Evolutionary conservation across 176 grass and related monocot species (phyloP), one percentile per base, ranked within the genome.

Genomic region (Oryza rufipogon): DNA sequence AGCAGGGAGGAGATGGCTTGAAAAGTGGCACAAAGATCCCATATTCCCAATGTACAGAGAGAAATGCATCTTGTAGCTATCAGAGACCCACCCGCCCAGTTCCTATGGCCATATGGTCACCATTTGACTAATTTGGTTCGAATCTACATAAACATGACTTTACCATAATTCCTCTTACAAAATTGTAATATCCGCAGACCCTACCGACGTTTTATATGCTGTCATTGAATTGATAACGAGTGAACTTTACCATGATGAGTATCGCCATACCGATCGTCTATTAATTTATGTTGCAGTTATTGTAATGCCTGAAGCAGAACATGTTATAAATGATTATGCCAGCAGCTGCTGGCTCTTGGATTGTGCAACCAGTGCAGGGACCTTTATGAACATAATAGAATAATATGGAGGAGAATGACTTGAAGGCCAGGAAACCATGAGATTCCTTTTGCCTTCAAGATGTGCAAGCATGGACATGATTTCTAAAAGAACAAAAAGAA

Each of bases 391-490:
- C 80, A 87, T 78, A 75, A 64, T 83, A 79, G 49, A 52, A 52
- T 10, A 70, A 34, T 74, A 88, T 3, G 64, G n/a, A 77, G n/a
- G 71, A 79, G 90, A 66, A 83, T 92, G 83, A 79, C 90, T 92
- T 92, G 90, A 83, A 70, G 71, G 84, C 33, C 80, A 89, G 84
- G 90, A 92, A 92, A 92, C 90, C 83, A 72, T 67, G 25, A 83
- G 83, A 63, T 63, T 92, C 76, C 76, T 83, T 74, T 73, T 71
- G 26, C 46, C 64, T 44, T 68, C 22, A 41, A 23, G 75, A 63
- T 83, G 39, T 86, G 78, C 58, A 80, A 87, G 80, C 75, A 83
- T 84, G 75, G 75, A 19, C 75, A 89, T 89, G 79, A 83, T 80
- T 80, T 89, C 80, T 84, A 75, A 87, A 84, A 76, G 41, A 80